Conservation (phyloP, 106 monocot species). For the Phalaenopsis aphrodite region DNA sequence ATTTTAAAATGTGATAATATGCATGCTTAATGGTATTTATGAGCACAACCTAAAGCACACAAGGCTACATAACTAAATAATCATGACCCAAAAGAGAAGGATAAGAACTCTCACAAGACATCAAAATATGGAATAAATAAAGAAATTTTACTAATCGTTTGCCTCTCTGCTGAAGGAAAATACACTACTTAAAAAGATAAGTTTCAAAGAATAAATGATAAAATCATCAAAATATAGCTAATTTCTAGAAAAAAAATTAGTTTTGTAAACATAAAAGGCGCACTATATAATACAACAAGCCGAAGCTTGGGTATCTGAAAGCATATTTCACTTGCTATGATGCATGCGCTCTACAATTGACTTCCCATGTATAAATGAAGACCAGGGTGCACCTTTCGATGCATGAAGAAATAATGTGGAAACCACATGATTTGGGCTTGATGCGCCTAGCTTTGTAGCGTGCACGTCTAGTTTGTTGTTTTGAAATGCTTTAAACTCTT, state of each 20-base stretch:
- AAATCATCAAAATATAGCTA: not conserved
- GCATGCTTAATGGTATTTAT: not conserved
- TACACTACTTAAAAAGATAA: not conserved
- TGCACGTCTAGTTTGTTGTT: no score
- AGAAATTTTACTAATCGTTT: not conserved
- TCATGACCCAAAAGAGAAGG: not conserved
- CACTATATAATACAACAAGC: not conserved
- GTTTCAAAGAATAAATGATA: not conserved
- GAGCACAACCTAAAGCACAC: not conserved
- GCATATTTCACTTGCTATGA: not conserved
- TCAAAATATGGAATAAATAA: not conserved
- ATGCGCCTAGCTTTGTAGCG: no score
- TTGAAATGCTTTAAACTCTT: no score
- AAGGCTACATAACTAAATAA: not conserved
- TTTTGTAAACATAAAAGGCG: not conserved
- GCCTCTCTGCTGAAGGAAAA: not conserved
- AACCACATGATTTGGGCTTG: no score
- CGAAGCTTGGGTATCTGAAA: not conserved
- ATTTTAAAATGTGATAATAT: not conserved
- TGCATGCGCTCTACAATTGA: no score
- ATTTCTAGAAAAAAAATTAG: not conserved
- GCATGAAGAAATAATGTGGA: no score
- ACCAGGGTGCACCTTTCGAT: no score
- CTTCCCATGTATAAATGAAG: no score
- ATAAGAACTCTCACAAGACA: not conserved